A percentile compares a stretch with the other conserved stretches of the same genome.
phyloP scores from a whole-genome alignment of 1,284 basidiomycete genomes.

The Cutaneotrichosporon cyanovorans region DNA sequence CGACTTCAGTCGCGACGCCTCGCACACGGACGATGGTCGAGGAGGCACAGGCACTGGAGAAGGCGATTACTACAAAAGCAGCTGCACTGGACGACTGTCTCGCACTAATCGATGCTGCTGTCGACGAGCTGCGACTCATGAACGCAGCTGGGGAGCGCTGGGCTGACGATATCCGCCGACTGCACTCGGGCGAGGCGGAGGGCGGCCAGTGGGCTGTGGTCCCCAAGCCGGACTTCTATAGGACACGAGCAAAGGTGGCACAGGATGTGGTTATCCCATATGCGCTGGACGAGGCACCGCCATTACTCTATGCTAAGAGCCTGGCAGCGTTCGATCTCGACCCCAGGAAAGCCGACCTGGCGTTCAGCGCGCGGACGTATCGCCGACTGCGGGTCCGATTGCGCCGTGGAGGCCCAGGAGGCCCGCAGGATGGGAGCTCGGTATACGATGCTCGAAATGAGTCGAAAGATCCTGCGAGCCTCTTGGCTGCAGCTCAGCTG shows the following conservation, averaged over 20 bases:
- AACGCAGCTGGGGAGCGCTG: constrained; percentile 28
- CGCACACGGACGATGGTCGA: not conserved
- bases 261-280: constrained; percentile 43
- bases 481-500: constrained; percentile 34
- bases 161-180: constrained; percentile 23
- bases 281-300: constrained; percentile 40
- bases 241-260: constrained; percentile 14
- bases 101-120: constrained; percentile 35
- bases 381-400: constrained; percentile 26
- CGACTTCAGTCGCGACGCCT: constrained; percentile 12
- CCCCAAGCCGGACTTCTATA: constrained; percentile 38
- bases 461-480: constrained; percentile 13
- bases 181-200: constrained; percentile 25
- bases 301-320: constrained; percentile 22
- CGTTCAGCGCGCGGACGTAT: constrained; percentile 31
- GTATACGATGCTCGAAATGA: constrained; percentile 11
- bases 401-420: constrained; percentile 1
- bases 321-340: constrained; percentile 42
- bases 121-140: constrained; percentile 36
- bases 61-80: constrained; percentile 30
- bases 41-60: constrained; percentile 26
- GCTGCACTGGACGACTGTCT: constrained; percentile 35
- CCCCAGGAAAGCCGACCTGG: constrained; percentile 27
- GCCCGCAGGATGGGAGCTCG: not conserved
- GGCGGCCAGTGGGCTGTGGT: constrained; percentile 36